Evolutionary conservation across 345 rosid genomes (phyloP).

Genomic region (Microthlaspi erraticum): DNA sequence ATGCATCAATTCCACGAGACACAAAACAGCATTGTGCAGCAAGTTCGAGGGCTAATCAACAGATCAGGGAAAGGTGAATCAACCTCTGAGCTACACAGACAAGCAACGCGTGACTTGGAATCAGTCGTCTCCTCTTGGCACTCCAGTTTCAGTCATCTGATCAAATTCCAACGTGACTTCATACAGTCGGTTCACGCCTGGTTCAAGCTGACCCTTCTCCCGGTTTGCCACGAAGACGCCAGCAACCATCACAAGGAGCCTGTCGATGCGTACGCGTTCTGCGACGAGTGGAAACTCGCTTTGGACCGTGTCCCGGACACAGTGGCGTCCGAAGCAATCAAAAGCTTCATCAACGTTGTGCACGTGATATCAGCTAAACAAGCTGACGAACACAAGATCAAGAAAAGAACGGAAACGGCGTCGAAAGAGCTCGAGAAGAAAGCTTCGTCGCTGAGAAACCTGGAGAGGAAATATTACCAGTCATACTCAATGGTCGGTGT

Average conservation of each 20-base stretch:
- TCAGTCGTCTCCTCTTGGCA: conserved; percentile 89
- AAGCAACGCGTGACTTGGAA: conserved; percentile 91
- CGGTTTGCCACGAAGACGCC: conserved; percentile 67
- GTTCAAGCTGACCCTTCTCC: conserved; percentile 82
- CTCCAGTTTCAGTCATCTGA: conserved; percentile 72
- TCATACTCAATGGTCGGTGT: conserved; percentile 91
- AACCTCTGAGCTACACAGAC: conserved; percentile 87
- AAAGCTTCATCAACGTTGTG: conserved; percentile 83
- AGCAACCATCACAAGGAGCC: conserved; percentile 42
- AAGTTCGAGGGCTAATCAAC: conserved; percentile 85
- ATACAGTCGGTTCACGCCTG: conserved; percentile 74
- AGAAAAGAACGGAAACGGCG: conserved; percentile 73
- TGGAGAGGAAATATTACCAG: conserved; percentile 88
- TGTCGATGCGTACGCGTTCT: conserved; percentile 63
- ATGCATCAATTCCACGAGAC: conserved; percentile 89
- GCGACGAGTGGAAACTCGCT: conserved; percentile 92
- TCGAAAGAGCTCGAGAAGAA: conserved; percentile 92
- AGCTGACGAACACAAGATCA: conserved; percentile 77
- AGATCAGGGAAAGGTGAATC: conserved; percentile 73
- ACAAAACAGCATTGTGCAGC: conserved; percentile 85
- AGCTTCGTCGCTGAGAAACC: conserved; percentile 73
- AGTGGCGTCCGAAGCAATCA: conserved; percentile 96
- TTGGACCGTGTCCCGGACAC: conserved; percentile 93
- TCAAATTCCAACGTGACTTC: conserved; percentile 86
- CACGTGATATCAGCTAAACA: conserved; percentile 77